phyloP scores from a whole-genome alignment of 2,329 filamentous ascomycete species.

The Aspergillus fumigatus region DNA sequence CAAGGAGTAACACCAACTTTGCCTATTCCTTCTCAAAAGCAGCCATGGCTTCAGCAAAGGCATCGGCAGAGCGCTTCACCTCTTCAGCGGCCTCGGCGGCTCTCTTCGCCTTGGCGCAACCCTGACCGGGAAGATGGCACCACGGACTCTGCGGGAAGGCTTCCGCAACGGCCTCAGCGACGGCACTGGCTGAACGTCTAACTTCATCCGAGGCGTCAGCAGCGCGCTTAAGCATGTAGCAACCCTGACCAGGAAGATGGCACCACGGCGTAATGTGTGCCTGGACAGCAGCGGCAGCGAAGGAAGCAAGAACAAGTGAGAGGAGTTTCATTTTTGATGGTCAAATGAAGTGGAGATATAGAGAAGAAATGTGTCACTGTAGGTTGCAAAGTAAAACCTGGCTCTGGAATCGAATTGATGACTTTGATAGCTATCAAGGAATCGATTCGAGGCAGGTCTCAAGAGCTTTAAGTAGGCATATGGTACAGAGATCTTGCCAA shows the following conservation, averaged over 20 bases:
- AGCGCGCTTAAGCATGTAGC: conserved; percentile 25
- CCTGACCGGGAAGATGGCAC: conserved; percentile 31
- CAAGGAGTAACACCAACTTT: conserved; percentile 9
- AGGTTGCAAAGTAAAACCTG: not conserved
- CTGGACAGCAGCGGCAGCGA: conserved; percentile 36
- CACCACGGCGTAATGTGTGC: conserved; percentile 30
- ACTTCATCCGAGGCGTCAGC: conserved; percentile 23
- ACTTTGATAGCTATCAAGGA: not conserved
- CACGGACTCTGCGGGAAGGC: conserved; percentile 22
- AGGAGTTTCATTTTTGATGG: conserved; percentile 47
- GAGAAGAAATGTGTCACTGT: conserved; percentile 5
- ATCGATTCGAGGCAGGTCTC: not conserved
- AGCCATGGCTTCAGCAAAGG: conserved; percentile 30
- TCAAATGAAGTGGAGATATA: conserved; percentile 10
- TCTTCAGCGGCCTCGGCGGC: conserved; percentile 62
- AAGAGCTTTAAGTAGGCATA: not conserved
- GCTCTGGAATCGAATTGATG: not conserved
- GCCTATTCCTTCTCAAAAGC: conserved; percentile 26
- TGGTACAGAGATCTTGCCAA: not conserved
- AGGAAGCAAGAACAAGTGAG: conserved; percentile 37
- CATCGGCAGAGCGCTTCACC: conserved; percentile 30
- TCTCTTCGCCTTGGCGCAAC: conserved; percentile 58
- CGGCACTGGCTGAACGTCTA: conserved; percentile 29
- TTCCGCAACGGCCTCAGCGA: conserved; percentile 28
- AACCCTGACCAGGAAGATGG: conserved; percentile 25